Base-by-base conservation (phyloP, 2,329 filamentous ascomycete genomes). In the Truncatella angustata region DNA sequence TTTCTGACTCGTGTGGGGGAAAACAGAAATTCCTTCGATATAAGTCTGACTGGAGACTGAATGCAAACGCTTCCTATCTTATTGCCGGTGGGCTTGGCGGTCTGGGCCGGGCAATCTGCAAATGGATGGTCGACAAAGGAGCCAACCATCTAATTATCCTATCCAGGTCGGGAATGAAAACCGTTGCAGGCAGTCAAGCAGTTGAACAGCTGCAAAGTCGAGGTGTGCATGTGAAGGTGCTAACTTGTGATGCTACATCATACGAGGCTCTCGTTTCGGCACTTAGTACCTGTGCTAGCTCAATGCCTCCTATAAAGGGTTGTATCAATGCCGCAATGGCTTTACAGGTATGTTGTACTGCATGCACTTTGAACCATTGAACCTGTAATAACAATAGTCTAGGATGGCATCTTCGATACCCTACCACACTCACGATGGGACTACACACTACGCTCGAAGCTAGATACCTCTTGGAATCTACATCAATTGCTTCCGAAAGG, bases 381-480 rank as follows among this genome's bases (percentile, higher is more conserved):
- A 16, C 24, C 10, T 3, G 21, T 3, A 18, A 24, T 16, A 24
- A 35, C 7, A 18, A 28, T 18, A 37, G 6, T 23, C 21, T 26
- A 37, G 30, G 20, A 35, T 14, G 6, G 20, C 5, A 23, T 39
- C 14, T 48, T 48, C 30, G 28, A 34, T 9, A 59, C 68, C 21
- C 75, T 77, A 71, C 64, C 60, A 2, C 51, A 63, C 12, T 54
- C 68, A 1, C 60, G 72, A 14, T 77, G 71, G 70, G 54, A 62
- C 4, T 54, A 57, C 1, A 60, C 67, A 3, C 58, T 72, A 3
- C 54, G 54, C 2, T 71, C 73, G 3, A 79, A 79, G 57, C 65
- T 73, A 1, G 50, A 63, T 7, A 74, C 73, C 5, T 72, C 72
- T 4, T 70, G 66, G 67, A 78, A 79, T 49, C 60, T 78, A 5